A percentile compares a stretch with the other conserved stretches of the same genome.
Conservation (phyloP, 2,329 filamentous ascomycete species). For the Talaromyces sp. region DNA sequence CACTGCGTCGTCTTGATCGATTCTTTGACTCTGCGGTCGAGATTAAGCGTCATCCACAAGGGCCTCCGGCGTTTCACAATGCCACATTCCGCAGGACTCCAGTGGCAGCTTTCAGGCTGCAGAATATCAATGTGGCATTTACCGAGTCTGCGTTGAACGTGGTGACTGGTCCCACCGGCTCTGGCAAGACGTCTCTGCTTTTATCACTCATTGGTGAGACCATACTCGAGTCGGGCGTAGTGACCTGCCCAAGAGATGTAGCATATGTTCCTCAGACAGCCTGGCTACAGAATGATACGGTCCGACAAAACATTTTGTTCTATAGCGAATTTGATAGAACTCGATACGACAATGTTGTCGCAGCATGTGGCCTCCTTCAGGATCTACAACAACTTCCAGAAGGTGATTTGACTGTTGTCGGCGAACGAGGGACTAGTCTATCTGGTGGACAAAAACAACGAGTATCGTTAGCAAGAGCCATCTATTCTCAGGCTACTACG, state of each 20-base stretch:
- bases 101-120: slow-evolving; percentile 50
- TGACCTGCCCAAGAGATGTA: slow-evolving; percentile 50
- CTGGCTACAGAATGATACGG: slow-evolving; percentile 64
- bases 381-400: slow-evolving; percentile 57
- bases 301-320: slow-evolving; percentile 63
- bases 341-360: slow-evolving; percentile 58
- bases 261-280: slow-evolving; percentile 60
- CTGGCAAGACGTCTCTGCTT: slow-evolving; percentile 57
- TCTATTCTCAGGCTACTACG: slow-evolving; percentile 71
- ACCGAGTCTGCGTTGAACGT: slow-evolving; percentile 55
- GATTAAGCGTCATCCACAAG: slow-evolving; percentile 48
- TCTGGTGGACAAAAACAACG: slow-evolving; percentile 85
- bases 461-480: slow-evolving; percentile 74
- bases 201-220: slow-evolving; percentile 28
- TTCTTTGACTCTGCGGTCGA: slow-evolving; percentile 54
- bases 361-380: slow-evolving; percentile 57
- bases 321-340: slow-evolving; percentile 53
- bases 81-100: slow-evolving; percentile 52
- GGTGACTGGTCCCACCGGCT: slow-evolving; percentile 53
- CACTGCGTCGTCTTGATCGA: slow-evolving; percentile 52
- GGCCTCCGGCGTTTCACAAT: slow-evolving; percentile 47
- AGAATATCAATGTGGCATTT: slow-evolving; percentile 45
- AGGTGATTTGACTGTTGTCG: slow-evolving; percentile 65
- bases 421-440: slow-evolving; percentile 64
- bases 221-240: slow-evolving; percentile 24